Base-by-base conservation (phyloP, 768 basidiomycete genomes). In the Boletus patriciae region DNA sequence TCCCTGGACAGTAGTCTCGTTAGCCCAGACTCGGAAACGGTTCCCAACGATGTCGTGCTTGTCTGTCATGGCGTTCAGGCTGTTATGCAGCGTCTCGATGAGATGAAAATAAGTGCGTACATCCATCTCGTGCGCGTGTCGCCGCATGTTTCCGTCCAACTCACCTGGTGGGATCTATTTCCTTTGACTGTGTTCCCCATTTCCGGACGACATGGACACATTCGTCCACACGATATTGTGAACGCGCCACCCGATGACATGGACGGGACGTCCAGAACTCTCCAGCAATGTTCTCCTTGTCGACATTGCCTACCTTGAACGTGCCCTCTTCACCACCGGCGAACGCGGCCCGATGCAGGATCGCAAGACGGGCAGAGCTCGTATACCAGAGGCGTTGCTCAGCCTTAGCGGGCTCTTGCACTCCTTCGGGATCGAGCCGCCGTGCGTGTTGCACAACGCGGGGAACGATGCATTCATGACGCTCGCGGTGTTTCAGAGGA, bases 401-500 rank as follows among this genome's bases (percentile, higher is more conserved):
- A 83, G 85, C 21, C 79, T 92, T 2, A 78, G 82, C 12, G 80
- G 78, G 60, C 70, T 89, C 38, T 70, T 92, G n/a, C 79, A 76
- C 52, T 86, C 87, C 5, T 76, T 89, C 36, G 77, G 80, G 18
- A 57, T 71, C 38, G 58, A 61, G 2, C 52, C 64, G 10, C 67
- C 64, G 16, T 83, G 81, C 55, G 66, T 70, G 15, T 66, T 87
- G 56, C 83, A 88, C 68, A 91, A 92, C 64, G 75, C 90, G n/a
- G 90, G 90, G 15, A 93, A 93, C 68, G 86, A 90, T 59, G 87
- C 91, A 4, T 83, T 88, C 64, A 76, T 88, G 76, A 74, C 76
- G 49, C 79, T 93, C 29, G 82, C 88, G 41, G 82, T 78, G 13
- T 75, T 92, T 31, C 90, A 93, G 64, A 75, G 82, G 63, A 78